These are phyloP conservation scores for Vitis cinerea DNA, from an alignment of 164 flowering plant species.

Conservation along the genomic window DNA sequence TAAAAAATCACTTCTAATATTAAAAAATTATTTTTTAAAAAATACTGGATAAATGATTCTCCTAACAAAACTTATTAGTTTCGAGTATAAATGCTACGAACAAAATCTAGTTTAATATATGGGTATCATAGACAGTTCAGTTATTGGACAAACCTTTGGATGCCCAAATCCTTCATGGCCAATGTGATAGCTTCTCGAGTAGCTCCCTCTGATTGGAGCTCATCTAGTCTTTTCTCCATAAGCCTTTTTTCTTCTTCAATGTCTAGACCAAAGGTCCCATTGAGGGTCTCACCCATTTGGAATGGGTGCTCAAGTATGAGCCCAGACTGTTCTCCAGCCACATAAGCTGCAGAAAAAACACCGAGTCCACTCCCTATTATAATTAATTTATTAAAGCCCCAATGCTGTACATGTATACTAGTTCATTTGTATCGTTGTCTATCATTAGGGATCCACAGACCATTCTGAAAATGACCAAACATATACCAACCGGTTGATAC, in stretches of 20 bases:
- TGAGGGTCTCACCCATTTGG: constrained; percentile 34
- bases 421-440: no score
- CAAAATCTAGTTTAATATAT: no score
- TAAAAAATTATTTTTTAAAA: no score
- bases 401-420: not conserved
- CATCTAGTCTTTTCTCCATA: constrained; percentile 19
- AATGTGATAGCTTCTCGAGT: constrained; percentile 14
- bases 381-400: not conserved
- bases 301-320: constrained; percentile 30
- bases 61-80: no score
- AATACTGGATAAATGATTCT: no score
- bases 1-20: no score
- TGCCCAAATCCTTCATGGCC: constrained; percentile 45
- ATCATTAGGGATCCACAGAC: no score
- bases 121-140: no score
- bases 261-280: constrained; percentile 34
- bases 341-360: constrained; percentile 33
- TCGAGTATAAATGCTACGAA: no score
- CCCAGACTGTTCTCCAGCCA: constrained; percentile 39
- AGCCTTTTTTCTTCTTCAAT: constrained; percentile 30
- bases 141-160: constrained; percentile 24
- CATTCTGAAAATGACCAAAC: not conserved
- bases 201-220: constrained; percentile 24
- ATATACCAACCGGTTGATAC: constrained; percentile 51
- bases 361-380: not conserved